phyloP scores from a whole-genome alignment of 768 basidiomycete species.

The Gloeopeniophorella convolvens region DNA sequence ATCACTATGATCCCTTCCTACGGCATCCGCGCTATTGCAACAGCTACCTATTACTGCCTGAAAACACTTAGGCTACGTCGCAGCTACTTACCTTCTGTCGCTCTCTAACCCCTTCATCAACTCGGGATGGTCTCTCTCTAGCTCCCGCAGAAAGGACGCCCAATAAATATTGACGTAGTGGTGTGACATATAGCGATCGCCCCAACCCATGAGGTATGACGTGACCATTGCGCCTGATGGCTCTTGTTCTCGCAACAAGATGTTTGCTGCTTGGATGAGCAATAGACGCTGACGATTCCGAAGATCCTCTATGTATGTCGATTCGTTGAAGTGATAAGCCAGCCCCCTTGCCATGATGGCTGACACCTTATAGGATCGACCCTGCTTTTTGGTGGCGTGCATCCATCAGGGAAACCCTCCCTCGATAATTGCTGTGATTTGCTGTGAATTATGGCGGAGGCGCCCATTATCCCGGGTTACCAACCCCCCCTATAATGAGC shows the following conservation, averaged over 20 bases:
- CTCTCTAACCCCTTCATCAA: constrained; percentile 4
- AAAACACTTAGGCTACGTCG: too few species aligned
- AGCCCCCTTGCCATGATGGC: constrained; percentile 30
- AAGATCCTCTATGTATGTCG: constrained; percentile 19
- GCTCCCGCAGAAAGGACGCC: constrained; percentile 22
- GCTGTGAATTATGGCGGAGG: too few species aligned
- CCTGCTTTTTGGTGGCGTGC: constrained; percentile 22
- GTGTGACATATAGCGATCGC: constrained; percentile 33
- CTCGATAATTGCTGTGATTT: too few species aligned
- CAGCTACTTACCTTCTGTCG: too few species aligned
- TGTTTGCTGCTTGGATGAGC: constrained; percentile 29
- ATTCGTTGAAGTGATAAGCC: constrained; percentile 25
- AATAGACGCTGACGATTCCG: constrained; percentile 27
- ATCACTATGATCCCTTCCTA: too few species aligned
- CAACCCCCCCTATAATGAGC: too few species aligned
- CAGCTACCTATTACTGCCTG: not conserved
- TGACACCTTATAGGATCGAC: constrained; percentile 29
- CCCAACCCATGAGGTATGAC: constrained; percentile 40
- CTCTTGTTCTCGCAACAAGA: constrained; percentile 35
- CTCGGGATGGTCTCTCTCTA: constrained; percentile 25
- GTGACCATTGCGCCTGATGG: constrained; percentile 34
- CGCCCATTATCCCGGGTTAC: too few species aligned
- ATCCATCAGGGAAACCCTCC: too few species aligned
- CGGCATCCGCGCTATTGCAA: too few species aligned
- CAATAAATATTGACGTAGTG: constrained; percentile 32